Evolutionary conservation across 2,329 filamentous ascomycete species (phyloP).

Genomic region (Colletotrichum sp.): DNA sequence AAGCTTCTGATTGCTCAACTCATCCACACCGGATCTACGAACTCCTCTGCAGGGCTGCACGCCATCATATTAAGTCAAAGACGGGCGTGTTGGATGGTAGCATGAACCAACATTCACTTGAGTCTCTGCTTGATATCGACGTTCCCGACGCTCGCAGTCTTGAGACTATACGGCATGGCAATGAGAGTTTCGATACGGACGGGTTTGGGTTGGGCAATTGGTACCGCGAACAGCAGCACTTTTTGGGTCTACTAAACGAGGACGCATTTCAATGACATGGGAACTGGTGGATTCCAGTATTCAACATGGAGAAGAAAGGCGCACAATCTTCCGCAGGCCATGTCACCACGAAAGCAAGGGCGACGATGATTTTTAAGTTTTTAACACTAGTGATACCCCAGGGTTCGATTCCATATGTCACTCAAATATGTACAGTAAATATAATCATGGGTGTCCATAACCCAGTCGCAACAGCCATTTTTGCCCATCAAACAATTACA

Average conservation of each 20-base stretch:
- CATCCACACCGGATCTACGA: slow-evolving; percentile 38
- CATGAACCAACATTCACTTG: background rate
- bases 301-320: background rate
- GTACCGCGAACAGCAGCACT: slow-evolving; percentile 30
- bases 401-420: background rate
- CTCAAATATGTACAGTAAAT: background rate
- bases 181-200: background rate
- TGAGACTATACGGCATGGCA: background rate
- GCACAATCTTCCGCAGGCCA: background rate
- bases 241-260: slow-evolving; percentile 23
- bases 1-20: slow-evolving; percentile 24
- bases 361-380: background rate
- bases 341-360: background rate
- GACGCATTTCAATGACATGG: background rate
- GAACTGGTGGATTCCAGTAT: background rate
- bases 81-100: background rate
- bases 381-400: background rate
- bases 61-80: slow-evolving; percentile 28
- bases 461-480: background rate
- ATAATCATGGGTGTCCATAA: background rate
- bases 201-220: slow-evolving; percentile 24
- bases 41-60: slow-evolving; percentile 36
- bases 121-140: background rate
- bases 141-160: background rate
- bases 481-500: background rate